phyloP scores from a whole-genome alignment of 2,329 filamentous ascomycete genomes.

The Pyricularia grisea region DNA sequence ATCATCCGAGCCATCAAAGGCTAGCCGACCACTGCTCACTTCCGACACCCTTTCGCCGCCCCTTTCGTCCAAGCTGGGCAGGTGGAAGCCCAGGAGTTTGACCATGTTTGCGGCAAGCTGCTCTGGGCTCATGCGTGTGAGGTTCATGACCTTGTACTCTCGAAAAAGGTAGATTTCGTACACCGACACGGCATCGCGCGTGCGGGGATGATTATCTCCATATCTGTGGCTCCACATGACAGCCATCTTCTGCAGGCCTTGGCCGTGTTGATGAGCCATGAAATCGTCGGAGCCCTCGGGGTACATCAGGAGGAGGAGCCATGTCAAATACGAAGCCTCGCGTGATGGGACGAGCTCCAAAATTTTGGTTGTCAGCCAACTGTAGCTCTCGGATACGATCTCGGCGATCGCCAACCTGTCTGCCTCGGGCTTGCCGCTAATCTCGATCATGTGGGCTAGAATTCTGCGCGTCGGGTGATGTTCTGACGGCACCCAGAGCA shows the following conservation, averaged over 20 bases:
- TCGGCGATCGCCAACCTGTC: background rate
- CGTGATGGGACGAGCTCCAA: background rate
- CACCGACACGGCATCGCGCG: background rate
- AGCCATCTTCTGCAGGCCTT: background rate
- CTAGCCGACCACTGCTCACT: background rate
- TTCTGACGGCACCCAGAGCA: background rate
- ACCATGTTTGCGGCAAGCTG: background rate
- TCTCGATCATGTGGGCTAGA: background rate
- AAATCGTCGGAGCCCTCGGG: conserved; percentile 1
- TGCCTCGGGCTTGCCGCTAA: background rate
- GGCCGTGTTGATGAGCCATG: background rate
- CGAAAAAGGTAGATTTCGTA: background rate
- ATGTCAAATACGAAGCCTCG: background rate
- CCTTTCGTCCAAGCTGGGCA: background rate
- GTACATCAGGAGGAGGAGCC: background rate
- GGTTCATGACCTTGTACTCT: background rate
- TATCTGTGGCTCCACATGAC: no score
- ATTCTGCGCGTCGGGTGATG: background rate
- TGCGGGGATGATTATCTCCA: background rate
- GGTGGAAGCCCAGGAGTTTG: background rate
- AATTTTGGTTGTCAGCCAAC: background rate
- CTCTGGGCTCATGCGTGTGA: background rate
- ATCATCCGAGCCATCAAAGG: background rate
- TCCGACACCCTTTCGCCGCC: background rate
- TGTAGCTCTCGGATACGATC: background rate